A percentile compares a stretch with the other conserved stretches of the same genome.
These are phyloP conservation scores for Ambrosiella xylebori DNA, from an alignment of 2,329 filamentous ascomycete genomes.

Conservation along the genomic window DNA sequence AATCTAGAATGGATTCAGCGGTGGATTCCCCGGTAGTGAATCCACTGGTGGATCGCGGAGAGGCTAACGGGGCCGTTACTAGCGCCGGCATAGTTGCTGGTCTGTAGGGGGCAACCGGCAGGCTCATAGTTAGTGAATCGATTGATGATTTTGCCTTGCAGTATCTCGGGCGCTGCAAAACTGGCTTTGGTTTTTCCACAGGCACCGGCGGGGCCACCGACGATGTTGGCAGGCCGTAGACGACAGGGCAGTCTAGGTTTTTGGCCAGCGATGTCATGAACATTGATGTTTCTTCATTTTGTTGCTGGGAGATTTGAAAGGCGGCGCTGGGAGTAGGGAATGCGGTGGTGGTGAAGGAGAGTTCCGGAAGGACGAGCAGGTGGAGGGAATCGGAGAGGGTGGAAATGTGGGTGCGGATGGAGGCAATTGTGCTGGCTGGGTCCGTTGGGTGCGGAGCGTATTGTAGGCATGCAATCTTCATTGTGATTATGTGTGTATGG, in stretches of 20 bases:
- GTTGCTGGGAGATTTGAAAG: background rate
- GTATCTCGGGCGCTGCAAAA: slow-evolving; percentile 24
- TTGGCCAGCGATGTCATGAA: slow-evolving; percentile 24
- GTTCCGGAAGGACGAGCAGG: slow-evolving; percentile 49
- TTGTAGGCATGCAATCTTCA: slow-evolving; percentile 54
- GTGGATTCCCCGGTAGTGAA: too few relatives aligned
- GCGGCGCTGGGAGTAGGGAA: background rate
- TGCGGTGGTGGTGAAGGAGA: slow-evolving; percentile 33
- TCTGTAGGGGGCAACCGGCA: background rate
- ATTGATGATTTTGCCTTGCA: slow-evolving; percentile 21
- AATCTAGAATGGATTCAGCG: too few relatives aligned
- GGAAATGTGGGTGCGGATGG: slow-evolving; percentile 37
- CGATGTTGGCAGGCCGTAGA: slow-evolving; percentile 47
- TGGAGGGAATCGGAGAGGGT: slow-evolving; percentile 30
- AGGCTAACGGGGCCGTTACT: too few relatives aligned
- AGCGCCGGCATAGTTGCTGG: too few relatives aligned
- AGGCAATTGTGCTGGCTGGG: slow-evolving; percentile 45
- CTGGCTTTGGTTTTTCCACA: background rate
- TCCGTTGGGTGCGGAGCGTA: slow-evolving; percentile 56
- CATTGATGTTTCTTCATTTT: background rate
- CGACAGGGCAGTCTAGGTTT: slow-evolving; percentile 42
- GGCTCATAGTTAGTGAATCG: slow-evolving; percentile 25
- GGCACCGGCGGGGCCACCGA: background rate
- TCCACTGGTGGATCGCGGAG: too few relatives aligned
- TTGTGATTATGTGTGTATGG: slow-evolving; percentile 17